These are phyloP conservation scores for Pichia exigua DNA, from an alignment of 805 yeast genomes.

Conservation along the genomic window DNA sequence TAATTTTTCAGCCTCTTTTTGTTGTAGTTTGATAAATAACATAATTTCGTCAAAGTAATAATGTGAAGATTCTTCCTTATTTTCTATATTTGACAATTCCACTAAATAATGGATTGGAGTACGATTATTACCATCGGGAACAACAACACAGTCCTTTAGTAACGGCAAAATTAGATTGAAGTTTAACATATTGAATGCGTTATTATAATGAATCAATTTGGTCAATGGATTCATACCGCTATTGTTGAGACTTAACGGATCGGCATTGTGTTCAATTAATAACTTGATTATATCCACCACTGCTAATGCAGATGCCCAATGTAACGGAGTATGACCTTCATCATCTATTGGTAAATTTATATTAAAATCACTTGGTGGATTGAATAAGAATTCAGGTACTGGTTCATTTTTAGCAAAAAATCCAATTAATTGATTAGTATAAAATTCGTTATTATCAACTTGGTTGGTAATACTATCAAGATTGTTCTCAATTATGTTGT, in stretches of 20 bases:
- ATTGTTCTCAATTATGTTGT: background rate
- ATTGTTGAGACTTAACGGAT: constrained; percentile 43
- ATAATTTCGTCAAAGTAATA: constrained; percentile 41
- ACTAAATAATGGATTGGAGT: constrained; percentile 67
- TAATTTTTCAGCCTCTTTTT: constrained; percentile 24
- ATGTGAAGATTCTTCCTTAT: constrained; percentile 41
- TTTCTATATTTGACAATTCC: constrained; percentile 38
- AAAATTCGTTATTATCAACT: constrained; percentile 19
- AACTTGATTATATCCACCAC: constrained; percentile 51
- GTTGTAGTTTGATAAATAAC: constrained; percentile 23
- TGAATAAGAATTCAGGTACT: constrained; percentile 32
- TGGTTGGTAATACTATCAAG: background rate
- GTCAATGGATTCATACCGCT: constrained; percentile 66
- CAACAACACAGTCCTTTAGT: constrained; percentile 56
- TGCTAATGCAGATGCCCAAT: constrained; percentile 84
- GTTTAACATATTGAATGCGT: constrained; percentile 56
- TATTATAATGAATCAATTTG: constrained; percentile 61
- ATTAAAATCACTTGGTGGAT: constrained; percentile 57
- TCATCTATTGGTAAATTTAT: constrained; percentile 65
- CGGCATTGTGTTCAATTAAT: constrained; percentile 51
- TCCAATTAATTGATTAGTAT: constrained; percentile 36
- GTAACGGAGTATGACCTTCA: constrained; percentile 75
- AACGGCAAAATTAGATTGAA: constrained; percentile 53
- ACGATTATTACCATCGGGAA: constrained; percentile 64
- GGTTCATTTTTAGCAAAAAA: constrained; percentile 44